Conservation (phyloP, 202 grass and related monocot species). For the Digitaria exilis region DNA sequence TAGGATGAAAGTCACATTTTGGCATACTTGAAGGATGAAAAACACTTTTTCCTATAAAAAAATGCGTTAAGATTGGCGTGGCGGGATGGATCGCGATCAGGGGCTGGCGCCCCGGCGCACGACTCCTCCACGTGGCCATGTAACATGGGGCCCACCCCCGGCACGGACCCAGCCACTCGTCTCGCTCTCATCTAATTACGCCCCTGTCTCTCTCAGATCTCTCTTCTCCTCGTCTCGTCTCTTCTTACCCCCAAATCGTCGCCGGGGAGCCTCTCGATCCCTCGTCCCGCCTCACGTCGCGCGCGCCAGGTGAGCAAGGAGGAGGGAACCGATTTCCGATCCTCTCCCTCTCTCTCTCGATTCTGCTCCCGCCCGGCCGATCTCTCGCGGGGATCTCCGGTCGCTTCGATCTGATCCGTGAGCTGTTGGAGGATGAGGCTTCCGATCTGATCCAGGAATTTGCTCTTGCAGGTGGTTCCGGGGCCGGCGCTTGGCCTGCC, state of each 20-base stretch:
- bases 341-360: background rate
- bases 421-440: background rate
- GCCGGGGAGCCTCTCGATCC: slow-evolving; percentile 27
- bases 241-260: background rate
- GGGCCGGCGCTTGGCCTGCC: slow-evolving; percentile 18
- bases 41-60: no score
- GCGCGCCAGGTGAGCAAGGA: slow-evolving; percentile 22
- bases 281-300: background rate
- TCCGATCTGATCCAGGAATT: slow-evolving; percentile 36
- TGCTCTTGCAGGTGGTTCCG: slow-evolving; percentile 40
- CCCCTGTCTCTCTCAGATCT: slow-evolving; percentile 37
- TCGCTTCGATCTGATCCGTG: slow-evolving; percentile 32
- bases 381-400: background rate
- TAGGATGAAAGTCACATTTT: no score
- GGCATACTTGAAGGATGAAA: no score
- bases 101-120: slow-evolving; percentile 6
- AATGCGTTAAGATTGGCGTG: slow-evolving; percentile 1
- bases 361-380: background rate
- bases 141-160: slow-evolving; percentile 30
- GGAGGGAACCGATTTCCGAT: background rate
- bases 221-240: background rate
- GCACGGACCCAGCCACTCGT: slow-evolving; percentile 44
- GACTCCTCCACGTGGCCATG: slow-evolving; percentile 48
- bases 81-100: background rate
- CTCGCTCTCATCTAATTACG: slow-evolving; percentile 27